Percentiles rank a stretch among this genome's conserved stretches.
Conservation (phyloP, 108 stramenopile genomes). For the Skeletonema marinoi region DNA sequence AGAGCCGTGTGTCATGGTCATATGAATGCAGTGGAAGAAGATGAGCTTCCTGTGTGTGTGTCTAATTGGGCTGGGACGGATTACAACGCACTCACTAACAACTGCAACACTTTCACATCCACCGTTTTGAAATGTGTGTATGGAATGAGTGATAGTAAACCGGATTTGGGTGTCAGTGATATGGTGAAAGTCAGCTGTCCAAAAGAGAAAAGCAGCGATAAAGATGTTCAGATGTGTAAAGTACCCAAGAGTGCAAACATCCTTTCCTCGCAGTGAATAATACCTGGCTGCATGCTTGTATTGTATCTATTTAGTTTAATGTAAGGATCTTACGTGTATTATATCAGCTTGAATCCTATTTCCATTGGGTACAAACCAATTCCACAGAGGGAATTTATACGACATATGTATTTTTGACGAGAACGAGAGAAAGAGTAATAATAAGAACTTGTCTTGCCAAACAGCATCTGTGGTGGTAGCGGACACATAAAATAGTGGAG, state of each 20-base stretch:
- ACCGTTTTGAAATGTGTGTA: conserved; percentile 47
- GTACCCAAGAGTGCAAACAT: not conserved
- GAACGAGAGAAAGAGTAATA: too few relatives aligned
- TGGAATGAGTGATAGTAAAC: conserved; percentile 50
- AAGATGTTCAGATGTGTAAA: not conserved
- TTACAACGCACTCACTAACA: conserved; percentile 52
- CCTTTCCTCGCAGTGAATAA: too few relatives aligned
- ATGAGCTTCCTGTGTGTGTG: conserved; percentile 30
- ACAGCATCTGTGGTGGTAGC: too few relatives aligned
- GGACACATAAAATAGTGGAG: too few relatives aligned
- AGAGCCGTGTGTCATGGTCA: conserved; percentile 42
- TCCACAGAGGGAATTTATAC: too few relatives aligned
- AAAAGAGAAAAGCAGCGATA: conserved; percentile 15
- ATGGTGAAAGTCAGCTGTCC: conserved; percentile 39
- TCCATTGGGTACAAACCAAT: too few relatives aligned
- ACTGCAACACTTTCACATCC: conserved; percentile 52
- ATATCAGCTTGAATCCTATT: too few relatives aligned
- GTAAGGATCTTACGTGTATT: too few relatives aligned
- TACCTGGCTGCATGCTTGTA: too few relatives aligned
- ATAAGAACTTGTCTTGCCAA: too few relatives aligned
- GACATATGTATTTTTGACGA: too few relatives aligned
- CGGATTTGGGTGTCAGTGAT: conserved; percentile 48
- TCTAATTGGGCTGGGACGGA: conserved; percentile 49
- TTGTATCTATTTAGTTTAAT: too few relatives aligned
- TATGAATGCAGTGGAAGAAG: conserved; percentile 31